Evolutionary conservation across 2,329 filamentous ascomycete species (phyloP), one percentile per base, ranked within the genome.

Genomic region (Truncatella angustata): DNA sequence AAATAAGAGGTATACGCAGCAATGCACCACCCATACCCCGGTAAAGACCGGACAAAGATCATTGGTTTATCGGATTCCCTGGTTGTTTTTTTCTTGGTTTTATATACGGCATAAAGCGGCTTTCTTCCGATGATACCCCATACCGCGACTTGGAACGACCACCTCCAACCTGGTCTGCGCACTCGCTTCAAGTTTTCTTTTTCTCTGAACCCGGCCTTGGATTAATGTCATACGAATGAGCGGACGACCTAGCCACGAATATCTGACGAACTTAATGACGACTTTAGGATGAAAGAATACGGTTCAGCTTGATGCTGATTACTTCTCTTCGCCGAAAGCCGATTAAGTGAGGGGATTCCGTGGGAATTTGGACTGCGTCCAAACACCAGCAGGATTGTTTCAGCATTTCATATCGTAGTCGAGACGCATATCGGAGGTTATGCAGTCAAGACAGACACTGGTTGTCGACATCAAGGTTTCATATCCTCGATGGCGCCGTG

Each of bases 1-100:
- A 77, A 73, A 76, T 70, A 81, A 81, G 78, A 82, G 73, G 74
- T 80, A 78, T 65, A 79, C 74, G 81, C 81, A 84, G 81, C 81
- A 81, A 84, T 84, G 81, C 81, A 70, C 70, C 54, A 68, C 62
- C 64, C 63, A 58, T 64, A 69, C 71, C 75, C n/a, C 73, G 75
- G 74, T 71, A 63, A 59, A 70, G 70, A 71, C 74, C 74, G 77
- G 74, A 75, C 73, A 73, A 70, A 67, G 65, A 64, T 63, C 59
- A 59, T 67, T 64, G 66, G 65, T 66, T 70, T 74, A 72, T 69
- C 73, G 69, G 70, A 70, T 69, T 63, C 62, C 64, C 64, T 55
- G 57, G 49, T 62, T 68, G 59, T 64, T 60, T 60, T 55, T 60
- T 60, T 60, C n/a, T n/a, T n/a, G 58, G 53, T 58, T 49, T 54